Evolutionary conservation across 352 stramenopile species (phyloP).

Genomic region (Pythium chondricola): DNA sequence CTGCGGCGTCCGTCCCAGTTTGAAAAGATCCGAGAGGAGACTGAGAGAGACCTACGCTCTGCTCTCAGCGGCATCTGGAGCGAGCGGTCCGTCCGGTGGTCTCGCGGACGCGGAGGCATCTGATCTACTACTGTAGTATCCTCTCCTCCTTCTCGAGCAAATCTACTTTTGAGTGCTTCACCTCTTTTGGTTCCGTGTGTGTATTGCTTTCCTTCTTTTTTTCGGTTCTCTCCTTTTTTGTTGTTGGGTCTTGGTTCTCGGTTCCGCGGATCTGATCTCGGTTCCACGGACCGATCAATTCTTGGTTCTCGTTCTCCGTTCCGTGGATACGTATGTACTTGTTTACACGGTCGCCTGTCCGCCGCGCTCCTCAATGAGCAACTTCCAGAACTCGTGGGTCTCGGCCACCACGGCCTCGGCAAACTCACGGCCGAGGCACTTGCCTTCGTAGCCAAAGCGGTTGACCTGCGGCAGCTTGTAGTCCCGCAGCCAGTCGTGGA

Average conservation of each 20-base stretch:
- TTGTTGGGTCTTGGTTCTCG: too few species aligned
- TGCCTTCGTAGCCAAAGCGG: slow-evolving; percentile 98
- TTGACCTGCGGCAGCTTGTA: slow-evolving; percentile 99
- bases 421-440: slow-evolving; percentile 90
- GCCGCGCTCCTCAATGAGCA: slow-evolving; percentile 82
- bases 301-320: too few species aligned
- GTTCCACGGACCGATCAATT: too few species aligned
- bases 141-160: too few species aligned
- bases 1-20: slow-evolving; percentile 1
- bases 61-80: slow-evolving; percentile 18
- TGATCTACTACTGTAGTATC: not conserved
- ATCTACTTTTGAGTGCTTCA: too few species aligned
- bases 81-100: slow-evolving; percentile 11
- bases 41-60: slow-evolving; percentile 10
- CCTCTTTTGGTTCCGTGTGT: too few species aligned
- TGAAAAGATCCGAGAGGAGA: slow-evolving; percentile 13
- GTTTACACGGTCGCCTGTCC: slow-evolving; percentile 76
- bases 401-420: slow-evolving; percentile 80
- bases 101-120: slow-evolving; percentile 4
- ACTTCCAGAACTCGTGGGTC: slow-evolving; percentile 88
- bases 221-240: too few species aligned
- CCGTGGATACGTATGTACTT: too few species aligned
- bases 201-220: too few species aligned
- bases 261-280: too few species aligned
- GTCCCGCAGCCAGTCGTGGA: slow-evolving; percentile 98